These are phyloP conservation scores for Solanum pimpinellifolium DNA, from an alignment of 257 asterid genomes.

Conservation along the genomic window DNA sequence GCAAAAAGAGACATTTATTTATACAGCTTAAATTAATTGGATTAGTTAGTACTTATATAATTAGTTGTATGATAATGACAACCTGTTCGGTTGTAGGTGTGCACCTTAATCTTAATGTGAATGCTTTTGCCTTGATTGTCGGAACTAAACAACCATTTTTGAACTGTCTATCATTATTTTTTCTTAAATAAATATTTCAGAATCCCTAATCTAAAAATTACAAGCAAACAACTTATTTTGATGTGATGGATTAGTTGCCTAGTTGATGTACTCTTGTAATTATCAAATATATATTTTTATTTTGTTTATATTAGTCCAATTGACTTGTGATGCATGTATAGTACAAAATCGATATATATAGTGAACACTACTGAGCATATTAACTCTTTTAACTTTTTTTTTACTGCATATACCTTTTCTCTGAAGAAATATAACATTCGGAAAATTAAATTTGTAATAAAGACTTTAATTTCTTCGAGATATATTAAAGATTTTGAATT, in stretches of 20 bases:
- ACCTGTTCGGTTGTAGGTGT: slow-evolving; percentile 28
- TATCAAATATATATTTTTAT: not conserved
- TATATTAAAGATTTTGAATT: no score
- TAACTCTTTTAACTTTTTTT: not conserved
- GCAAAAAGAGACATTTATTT: not conserved
- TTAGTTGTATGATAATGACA: slow-evolving; percentile 19
- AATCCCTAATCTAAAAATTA: not conserved
- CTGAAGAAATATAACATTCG: no score
- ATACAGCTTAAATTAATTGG: not conserved
- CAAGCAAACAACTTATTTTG: not conserved
- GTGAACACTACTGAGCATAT: not conserved
- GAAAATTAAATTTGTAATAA: not conserved
- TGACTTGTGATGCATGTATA: no score
- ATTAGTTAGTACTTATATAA: not conserved
- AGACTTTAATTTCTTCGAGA: not conserved
- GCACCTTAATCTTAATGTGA: slow-evolving; percentile 25
- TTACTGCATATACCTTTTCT: not conserved
- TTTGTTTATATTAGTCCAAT: not conserved
- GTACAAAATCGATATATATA: no score
- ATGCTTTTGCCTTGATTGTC: slow-evolving; percentile 41
- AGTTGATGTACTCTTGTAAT: not conserved
- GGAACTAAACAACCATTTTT: slow-evolving; percentile 24
- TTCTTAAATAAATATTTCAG: not conserved
- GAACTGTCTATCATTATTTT: not conserved
- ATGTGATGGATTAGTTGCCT: not conserved